Evolutionary conservation across 2,329 filamentous ascomycete genomes (phyloP), one percentile per base, ranked within the genome.

Genomic region (Aspergillus hortae): DNA sequence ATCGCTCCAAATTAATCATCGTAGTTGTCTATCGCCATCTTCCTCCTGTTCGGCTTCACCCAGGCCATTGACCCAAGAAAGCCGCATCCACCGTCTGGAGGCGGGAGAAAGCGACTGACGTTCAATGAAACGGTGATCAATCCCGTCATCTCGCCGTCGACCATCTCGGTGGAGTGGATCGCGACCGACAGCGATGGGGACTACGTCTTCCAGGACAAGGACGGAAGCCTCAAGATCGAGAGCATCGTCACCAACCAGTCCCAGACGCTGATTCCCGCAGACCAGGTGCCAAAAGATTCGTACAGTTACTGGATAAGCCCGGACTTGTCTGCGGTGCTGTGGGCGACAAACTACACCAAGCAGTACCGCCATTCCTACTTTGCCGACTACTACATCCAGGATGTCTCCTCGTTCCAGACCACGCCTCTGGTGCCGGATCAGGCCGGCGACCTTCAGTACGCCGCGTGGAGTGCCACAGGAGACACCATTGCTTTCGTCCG

Each of bases 351-450:
- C 61, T 79, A 82, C 65, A 88, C 82, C 12, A 86, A 87, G 67
- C 80, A 86, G 64, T 88, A 88, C 61, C 81, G 86, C 1, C 73
- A 87, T 68, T 86, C 85, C 5, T 88, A 84, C 68, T 85, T 84
- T 63, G 80, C 85, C 32, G 79, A 88, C 64, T 89, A 88, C 66
- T 78, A 82, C 42, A 71, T 89, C 17, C 77, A 85, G 44, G 80
- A 88, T 56, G 78, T 86, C 10, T 74, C 74, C n/a, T 80, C 77
- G 0, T 72, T 78, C 1, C 36, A 55, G 15, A 50, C 51, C 1
- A 74, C 75, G 3, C 77, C 84, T 0, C 73, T 89, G 0, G 78
- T 84, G 0, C 70, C 77, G 0, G 80, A 83, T 51, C 84, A 87
- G 55, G 74, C 67, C 1, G 84, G 82, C 11, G 84, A 88, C 60